A percentile compares a stretch with the other conserved stretches of the same genome.
Evolutionary conservation across 441 rosid species (phyloP).

Genomic region (Bocquillonia castaneifolia): DNA sequence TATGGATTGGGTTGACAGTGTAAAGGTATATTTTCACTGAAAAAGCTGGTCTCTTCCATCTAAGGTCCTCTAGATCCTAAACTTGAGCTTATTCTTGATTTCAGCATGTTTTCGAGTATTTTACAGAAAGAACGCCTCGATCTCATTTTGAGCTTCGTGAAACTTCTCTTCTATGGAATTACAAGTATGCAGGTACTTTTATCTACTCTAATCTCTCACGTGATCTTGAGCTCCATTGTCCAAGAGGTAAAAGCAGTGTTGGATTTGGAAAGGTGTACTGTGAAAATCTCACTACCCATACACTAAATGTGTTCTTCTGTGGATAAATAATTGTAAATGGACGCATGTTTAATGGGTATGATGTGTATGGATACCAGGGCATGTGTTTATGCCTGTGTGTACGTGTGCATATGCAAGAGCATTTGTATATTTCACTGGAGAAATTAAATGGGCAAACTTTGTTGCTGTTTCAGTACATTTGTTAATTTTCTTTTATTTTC

Average conservation of each 20-base stretch:
- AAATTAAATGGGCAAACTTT: background rate
- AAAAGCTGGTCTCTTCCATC: slow-evolving; percentile 14
- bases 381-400: background rate
- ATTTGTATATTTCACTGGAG: background rate
- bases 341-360: background rate
- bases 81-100: slow-evolving; percentile 36
- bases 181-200: slow-evolving; percentile 66
- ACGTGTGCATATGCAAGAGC: background rate
- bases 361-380: background rate
- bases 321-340: background rate
- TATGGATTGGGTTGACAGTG: slow-evolving; percentile 86
- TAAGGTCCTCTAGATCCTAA: slow-evolving; percentile 22
- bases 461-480: background rate
- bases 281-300: slow-evolving; percentile 2
- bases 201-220: background rate
- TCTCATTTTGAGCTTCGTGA: slow-evolving; percentile 70
- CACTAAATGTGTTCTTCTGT: background rate
- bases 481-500: slow-evolving; percentile 8
- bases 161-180: slow-evolving; percentile 77
- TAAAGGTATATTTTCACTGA: slow-evolving; percentile 40
- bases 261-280: background rate
- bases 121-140: slow-evolving; percentile 77
- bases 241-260: background rate
- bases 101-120: slow-evolving; percentile 81
- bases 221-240: background rate